Evolutionary conservation across 2,329 filamentous ascomycete species (phyloP), one percentile per base, ranked within the genome.

Genomic region (Cladophialophora exuberans): DNA sequence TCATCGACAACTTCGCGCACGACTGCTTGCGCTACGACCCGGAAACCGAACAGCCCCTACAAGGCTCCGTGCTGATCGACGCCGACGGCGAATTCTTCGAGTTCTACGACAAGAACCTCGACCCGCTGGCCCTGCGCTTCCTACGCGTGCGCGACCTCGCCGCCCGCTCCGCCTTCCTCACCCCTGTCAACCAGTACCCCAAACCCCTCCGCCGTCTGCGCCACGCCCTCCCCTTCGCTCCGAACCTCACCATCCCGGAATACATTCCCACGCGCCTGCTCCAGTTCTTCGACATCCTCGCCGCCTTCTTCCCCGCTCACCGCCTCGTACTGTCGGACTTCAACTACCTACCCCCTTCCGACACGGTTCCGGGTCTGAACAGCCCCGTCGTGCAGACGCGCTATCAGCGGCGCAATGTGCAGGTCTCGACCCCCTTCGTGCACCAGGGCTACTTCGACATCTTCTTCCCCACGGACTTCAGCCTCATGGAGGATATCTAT

Each of bases 361-460:
- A 96, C 71, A 82, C 92, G 1, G 83, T 94, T 47, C 81, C 83
- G 58, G 94, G 94, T 0, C 75, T 96, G 62, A 97, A 97, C 73
- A 90, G 89, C 10, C 94, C 94, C 0, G 92, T 99, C 18, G 95
- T 99, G 62, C 95, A 99, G 78, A 99, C 94, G 25, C 83, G 94
- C 59, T 99, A 91, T 72, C 82, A 90, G 73, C 81, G 94, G 64
- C 83, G 85, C 59, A 97, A 90, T 64, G 90, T 99, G 51, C 89
- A 92, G 35, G 94, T 99, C 11, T 82, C 85, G 3, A 99, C 94
- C 3, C 91, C 93, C 50, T 82, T 96, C 70, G 94, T 97, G 43
- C 92, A 97, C 71, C 95, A 99, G 76, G 95, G 94, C 41, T 97
- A 96, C 74, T 99, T 99, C 69, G 95, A 99, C 70, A 97, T 99